Percentiles rank a stretch among this genome's conserved stretches.
phyloP scores from a whole-genome alignment of 805 yeast species.

The Yamadazyma endophytica region DNA sequence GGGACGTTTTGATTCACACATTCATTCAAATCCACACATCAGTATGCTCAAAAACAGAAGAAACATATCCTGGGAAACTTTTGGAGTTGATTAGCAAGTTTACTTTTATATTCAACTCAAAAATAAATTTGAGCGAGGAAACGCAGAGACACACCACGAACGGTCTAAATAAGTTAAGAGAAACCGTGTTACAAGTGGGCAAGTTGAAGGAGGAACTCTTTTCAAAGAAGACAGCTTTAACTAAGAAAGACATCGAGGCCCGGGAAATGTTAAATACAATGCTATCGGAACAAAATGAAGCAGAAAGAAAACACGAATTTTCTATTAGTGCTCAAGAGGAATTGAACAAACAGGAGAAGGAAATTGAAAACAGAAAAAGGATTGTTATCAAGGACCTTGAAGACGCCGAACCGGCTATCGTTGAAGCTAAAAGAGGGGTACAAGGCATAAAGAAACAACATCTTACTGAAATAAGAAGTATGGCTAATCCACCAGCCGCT shows the following conservation, averaged over 20 bases:
- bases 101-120: constrained; percentile 33
- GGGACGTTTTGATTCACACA: constrained; percentile 46
- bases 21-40: constrained; percentile 44
- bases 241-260: constrained; percentile 63
- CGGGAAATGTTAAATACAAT: constrained; percentile 65
- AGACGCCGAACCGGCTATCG: constrained; percentile 76
- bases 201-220: constrained; percentile 53
- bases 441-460: constrained; percentile 90
- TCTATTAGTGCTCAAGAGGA: constrained; percentile 72
- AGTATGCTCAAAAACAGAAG: background rate
- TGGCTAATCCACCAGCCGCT: constrained; percentile 87
- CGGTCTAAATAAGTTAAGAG: constrained; percentile 74
- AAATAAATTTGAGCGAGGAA: constrained; percentile 51
- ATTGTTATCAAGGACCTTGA: constrained; percentile 63
- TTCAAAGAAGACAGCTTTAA: constrained; percentile 46
- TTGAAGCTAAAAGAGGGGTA: constrained; percentile 86
- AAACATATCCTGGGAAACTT: constrained; percentile 28
- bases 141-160: constrained; percentile 66
- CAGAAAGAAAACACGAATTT: constrained; percentile 86
- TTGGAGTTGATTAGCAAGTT: constrained; percentile 49
- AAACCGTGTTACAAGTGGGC: constrained; percentile 70
- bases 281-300: constrained; percentile 83
- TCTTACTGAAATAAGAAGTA: constrained; percentile 80
- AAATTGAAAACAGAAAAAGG: constrained; percentile 50
- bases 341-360: constrained; percentile 60